Evolutionary conservation across 2,329 filamentous ascomycete genomes (phyloP).

Genomic region (Diaporthe citri): DNA sequence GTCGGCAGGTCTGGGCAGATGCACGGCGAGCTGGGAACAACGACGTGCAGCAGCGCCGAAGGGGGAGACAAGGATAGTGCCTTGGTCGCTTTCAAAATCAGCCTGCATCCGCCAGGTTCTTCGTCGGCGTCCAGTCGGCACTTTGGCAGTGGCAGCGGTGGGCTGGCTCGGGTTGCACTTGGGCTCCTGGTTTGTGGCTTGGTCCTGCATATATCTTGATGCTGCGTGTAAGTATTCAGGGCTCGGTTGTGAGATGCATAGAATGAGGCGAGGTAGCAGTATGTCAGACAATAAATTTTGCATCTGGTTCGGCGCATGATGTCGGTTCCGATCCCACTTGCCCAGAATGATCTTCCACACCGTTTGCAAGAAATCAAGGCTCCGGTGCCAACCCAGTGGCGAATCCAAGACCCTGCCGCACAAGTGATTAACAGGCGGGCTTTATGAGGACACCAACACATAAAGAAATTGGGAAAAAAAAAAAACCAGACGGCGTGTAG

Average conservation of each 20-base stretch:
- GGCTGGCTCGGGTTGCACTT: conserved; percentile 8
- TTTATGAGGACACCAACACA: neutral
- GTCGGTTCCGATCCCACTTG: neutral
- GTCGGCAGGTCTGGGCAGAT: neutral
- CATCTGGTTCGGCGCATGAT: neutral
- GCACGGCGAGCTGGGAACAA: neutral
- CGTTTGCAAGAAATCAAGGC: conserved; percentile 3
- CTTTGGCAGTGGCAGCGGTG: neutral
- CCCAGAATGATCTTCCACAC: conserved; percentile 6
- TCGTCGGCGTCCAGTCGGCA: neutral
- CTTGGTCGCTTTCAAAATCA: conserved; percentile 17
- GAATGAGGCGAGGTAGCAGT: neutral
- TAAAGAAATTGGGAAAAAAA: neutral
- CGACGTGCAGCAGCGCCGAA: neutral
- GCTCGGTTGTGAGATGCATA: neutral
- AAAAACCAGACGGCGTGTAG: neutral
- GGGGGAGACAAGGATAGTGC: neutral
- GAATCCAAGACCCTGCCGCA: conserved; percentile 5
- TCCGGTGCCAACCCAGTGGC: conserved; percentile 12
- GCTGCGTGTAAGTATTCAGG: too few relatives aligned
- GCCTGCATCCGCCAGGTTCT: conserved; percentile 9
- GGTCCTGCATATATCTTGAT: neutral
- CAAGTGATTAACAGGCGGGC: neutral
- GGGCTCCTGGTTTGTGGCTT: neutral
- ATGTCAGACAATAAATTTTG: neutral